Conservation (phyloP, 2,329 filamentous ascomycete genomes). For the Bipolaris bicolor region DNA sequence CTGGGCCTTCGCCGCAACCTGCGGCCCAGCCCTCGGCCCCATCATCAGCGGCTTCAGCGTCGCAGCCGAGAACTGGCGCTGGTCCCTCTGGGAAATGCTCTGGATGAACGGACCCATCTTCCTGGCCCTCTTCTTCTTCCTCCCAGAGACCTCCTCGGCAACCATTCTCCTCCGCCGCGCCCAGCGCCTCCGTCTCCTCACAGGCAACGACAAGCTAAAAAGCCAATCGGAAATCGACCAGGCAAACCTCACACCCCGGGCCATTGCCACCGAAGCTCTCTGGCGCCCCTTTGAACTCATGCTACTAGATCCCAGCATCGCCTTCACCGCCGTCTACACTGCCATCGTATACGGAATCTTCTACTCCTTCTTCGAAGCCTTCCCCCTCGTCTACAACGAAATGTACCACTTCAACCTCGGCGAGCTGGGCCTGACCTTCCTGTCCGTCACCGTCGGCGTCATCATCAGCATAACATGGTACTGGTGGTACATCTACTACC, state of each 20-base stretch:
- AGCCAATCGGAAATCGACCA: slow-evolving; percentile 81
- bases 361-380: slow-evolving; percentile 77
- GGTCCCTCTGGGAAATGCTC: slow-evolving; percentile 86
- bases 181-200: slow-evolving; percentile 70
- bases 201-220: slow-evolving; percentile 69
- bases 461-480: slow-evolving; percentile 66
- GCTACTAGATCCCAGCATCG: slow-evolving; percentile 81
- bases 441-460: slow-evolving; percentile 78
- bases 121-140: slow-evolving; percentile 79
- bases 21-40: slow-evolving; percentile 68
- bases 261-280: slow-evolving; percentile 62
- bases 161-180: slow-evolving; percentile 76
- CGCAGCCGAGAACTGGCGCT: slow-evolving; percentile 75
- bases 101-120: slow-evolving; percentile 76
- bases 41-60: slow-evolving; percentile 77
- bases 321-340: slow-evolving; percentile 85
- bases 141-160: slow-evolving; percentile 86
- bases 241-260: slow-evolving; percentile 41
- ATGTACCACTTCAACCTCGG: slow-evolving; percentile 79
- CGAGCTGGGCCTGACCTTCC: slow-evolving; percentile 82
- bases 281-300: slow-evolving; percentile 81
- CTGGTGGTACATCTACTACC: slow-evolving; percentile 81
- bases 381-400: slow-evolving; percentile 70
- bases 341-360: slow-evolving; percentile 76
- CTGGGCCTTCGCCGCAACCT: slow-evolving; percentile 54